These are phyloP conservation scores for Penicillium concentricum DNA, from an alignment of 2,329 filamentous ascomycete species.

Conservation along the genomic window DNA sequence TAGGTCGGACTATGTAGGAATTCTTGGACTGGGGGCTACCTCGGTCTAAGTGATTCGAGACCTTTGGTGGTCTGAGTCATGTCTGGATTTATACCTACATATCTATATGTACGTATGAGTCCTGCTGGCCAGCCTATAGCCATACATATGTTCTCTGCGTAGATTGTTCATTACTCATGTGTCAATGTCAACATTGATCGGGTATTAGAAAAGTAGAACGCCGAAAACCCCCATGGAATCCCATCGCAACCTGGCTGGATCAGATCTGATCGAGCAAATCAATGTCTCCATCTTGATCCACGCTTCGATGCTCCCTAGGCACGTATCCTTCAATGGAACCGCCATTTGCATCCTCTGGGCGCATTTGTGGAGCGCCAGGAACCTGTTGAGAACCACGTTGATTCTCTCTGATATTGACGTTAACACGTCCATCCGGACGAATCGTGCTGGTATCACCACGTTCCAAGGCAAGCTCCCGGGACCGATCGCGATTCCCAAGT, in stretches of 20 bases:
- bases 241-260: slow-evolving; percentile 23
- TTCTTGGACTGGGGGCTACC: slow-evolving; percentile 2
- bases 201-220: slow-evolving; percentile 21
- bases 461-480: slow-evolving; percentile 36
- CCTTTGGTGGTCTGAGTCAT: slow-evolving; percentile 9
- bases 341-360: slow-evolving; percentile 34
- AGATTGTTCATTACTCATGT: slow-evolving; percentile 16
- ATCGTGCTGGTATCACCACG: slow-evolving; percentile 33
- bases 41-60: slow-evolving; percentile 8
- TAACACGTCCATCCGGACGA: slow-evolving; percentile 30
- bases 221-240: slow-evolving; percentile 12
- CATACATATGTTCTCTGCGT: slow-evolving; percentile 18
- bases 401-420: slow-evolving; percentile 38
- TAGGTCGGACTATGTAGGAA: slow-evolving; percentile 26
- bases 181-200: slow-evolving; percentile 12
- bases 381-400: slow-evolving; percentile 13
- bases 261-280: slow-evolving; percentile 41
- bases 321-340: slow-evolving; percentile 46
- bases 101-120: neutral
- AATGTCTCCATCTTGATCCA: slow-evolving; percentile 50
- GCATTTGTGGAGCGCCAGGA: slow-evolving; percentile 33
- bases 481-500: slow-evolving; percentile 25
- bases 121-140: slow-evolving; percentile 1
- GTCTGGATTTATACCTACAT: neutral
- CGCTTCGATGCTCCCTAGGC: slow-evolving; percentile 26